phyloP scores from a whole-genome alignment of 257 asterid species.

The Lantana camara region DNA sequence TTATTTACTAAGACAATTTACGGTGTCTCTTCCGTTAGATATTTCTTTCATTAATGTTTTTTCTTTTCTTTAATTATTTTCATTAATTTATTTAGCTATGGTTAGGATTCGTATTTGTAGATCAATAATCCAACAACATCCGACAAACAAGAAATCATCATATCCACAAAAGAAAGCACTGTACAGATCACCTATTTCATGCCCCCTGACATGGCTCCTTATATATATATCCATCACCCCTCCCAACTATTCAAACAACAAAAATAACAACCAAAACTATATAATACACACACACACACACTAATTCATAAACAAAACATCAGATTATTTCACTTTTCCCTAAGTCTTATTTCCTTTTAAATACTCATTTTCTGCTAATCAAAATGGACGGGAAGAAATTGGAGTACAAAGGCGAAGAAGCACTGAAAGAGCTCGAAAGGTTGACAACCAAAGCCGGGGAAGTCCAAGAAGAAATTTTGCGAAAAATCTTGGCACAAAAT shows the following conservation, averaged over 20 bases:
- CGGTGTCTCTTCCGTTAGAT: too few relatives aligned
- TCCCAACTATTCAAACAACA: constrained; percentile 41
- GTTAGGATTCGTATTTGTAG: too few relatives aligned
- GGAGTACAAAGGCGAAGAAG: constrained; percentile 72
- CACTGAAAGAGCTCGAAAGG: constrained; percentile 61
- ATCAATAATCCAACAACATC: constrained; percentile 25
- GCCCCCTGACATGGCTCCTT: constrained; percentile 24
- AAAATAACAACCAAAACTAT: neutral
- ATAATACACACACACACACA: too few relatives aligned
- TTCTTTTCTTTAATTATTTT: too few relatives aligned
- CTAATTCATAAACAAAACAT: too few relatives aligned
- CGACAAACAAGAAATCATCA: constrained; percentile 21
- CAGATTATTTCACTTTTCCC: neutral
- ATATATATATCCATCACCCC: constrained; percentile 34
- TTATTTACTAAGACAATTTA: too few relatives aligned
- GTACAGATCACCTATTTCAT: constrained; percentile 15
- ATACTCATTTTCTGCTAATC: too few relatives aligned
- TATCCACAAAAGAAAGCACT: constrained; percentile 27
- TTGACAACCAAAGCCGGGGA: constrained; percentile 52
- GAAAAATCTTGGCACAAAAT: constrained; percentile 53
- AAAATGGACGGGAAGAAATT: constrained; percentile 71
- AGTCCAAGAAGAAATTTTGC: constrained; percentile 56
- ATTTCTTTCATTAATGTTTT: too few relatives aligned
- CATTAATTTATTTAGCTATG: too few relatives aligned
- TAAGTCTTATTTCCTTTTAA: neutral